phyloP scores from a whole-genome alignment of 2,329 filamentous ascomycete species.

The Diaporthe velutina region DNA sequence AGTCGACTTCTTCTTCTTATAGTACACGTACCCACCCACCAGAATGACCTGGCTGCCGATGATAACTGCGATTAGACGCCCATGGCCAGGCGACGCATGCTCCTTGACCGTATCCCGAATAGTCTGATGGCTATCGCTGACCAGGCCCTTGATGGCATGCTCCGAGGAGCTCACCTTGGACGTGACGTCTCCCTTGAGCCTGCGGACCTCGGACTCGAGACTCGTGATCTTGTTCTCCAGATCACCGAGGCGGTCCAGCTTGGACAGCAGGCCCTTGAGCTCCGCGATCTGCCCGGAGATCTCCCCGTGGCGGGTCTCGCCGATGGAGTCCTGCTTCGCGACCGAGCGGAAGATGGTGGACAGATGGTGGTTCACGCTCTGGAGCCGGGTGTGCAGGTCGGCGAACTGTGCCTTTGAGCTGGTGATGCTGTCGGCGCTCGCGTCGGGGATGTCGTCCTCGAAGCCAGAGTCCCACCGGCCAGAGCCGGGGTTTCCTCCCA shows the following conservation, averaged over 20 bases:
- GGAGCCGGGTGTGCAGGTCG: conserved; percentile 88
- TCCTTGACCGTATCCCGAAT: conserved; percentile 62
- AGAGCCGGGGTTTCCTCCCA: conserved; percentile 43
- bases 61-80: conserved; percentile 74
- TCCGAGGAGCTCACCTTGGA: conserved; percentile 65
- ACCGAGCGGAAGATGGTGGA: conserved; percentile 71
- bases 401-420: conserved; percentile 76
- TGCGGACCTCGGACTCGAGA: conserved; percentile 70
- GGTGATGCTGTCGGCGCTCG: conserved; percentile 60
- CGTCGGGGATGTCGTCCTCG: conserved; percentile 60
- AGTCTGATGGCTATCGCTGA: conserved; percentile 60
- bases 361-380: conserved; percentile 78
- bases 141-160: conserved; percentile 64
- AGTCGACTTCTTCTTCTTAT: conserved; percentile 82
- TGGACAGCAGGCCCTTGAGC: conserved; percentile 58
- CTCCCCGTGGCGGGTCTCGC: conserved; percentile 70
- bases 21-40: conserved; percentile 77
- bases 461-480: conserved; percentile 49
- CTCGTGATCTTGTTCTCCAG: conserved; percentile 62
- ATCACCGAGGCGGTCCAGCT: conserved; percentile 58
- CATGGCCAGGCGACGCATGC: conserved; percentile 63
- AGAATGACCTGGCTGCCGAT: conserved; percentile 81
- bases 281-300: conserved; percentile 61
- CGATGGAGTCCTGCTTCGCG: conserved; percentile 61
- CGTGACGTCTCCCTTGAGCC: conserved; percentile 67